A percentile compares a stretch with the other conserved stretches of the same genome.
Evolutionary conservation across 371 early-diverging fungal species (phyloP).

Genomic region (Mortierella sp.): DNA sequence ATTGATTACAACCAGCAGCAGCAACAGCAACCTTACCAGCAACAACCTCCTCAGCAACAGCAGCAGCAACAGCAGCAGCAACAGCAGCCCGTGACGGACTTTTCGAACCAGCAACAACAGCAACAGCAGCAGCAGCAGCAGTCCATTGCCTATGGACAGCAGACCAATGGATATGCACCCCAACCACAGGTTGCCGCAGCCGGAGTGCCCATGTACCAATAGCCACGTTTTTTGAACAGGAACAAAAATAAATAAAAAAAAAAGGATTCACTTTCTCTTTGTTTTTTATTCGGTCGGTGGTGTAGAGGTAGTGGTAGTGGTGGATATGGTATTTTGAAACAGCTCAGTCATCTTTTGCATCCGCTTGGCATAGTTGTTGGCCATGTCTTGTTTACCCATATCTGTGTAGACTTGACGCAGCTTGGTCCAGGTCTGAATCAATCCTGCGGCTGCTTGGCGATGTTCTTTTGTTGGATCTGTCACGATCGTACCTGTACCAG

Average conservation of each 20-base stretch:
- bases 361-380: constrained; percentile 38
- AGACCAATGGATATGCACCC: constrained; percentile 29
- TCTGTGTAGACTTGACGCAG: constrained; percentile 26
- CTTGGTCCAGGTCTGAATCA: constrained; percentile 36
- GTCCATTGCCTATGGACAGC: constrained; percentile 23
- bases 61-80: constrained; percentile 22
- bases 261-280: background rate
- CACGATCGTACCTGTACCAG: background rate
- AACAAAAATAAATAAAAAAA: background rate
- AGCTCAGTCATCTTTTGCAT: constrained; percentile 29
- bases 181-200: constrained; percentile 37
- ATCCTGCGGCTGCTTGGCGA: constrained; percentile 13
- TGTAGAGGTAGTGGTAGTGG: background rate
- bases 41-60: constrained; percentile 22
- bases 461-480: constrained; percentile 21
- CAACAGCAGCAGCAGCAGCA: constrained; percentile 21
- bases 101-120: constrained; percentile 14
- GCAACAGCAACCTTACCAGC: constrained; percentile 11
- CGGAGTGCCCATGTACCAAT: constrained; percentile 31
- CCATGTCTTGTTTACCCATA: constrained; percentile 48
- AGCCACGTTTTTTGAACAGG: background rate
- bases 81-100: constrained; percentile 11
- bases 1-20: constrained; percentile 33
- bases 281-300: background rate
- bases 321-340: background rate